Evolutionary conservation across 768 basidiomycete genomes (phyloP).

Genomic region (Boletus reticuloceps): DNA sequence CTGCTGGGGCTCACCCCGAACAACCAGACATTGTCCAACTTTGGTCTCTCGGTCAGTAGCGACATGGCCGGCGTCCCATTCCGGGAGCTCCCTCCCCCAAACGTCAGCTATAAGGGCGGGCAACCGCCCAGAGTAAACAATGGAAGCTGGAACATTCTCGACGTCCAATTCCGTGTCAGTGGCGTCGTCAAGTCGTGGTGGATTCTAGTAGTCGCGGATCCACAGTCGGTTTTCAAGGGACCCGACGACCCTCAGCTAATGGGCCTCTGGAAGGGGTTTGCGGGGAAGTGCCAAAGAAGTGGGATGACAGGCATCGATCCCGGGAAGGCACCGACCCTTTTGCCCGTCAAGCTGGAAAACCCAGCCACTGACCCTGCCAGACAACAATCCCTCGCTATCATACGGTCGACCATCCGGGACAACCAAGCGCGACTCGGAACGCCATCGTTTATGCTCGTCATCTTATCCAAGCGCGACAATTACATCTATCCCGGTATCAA

Average conservation of each 20-base stretch:
- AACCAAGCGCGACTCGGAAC: constrained; percentile 29
- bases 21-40: constrained; percentile 44
- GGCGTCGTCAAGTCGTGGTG: constrained; percentile 58
- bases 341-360: constrained; percentile 19
- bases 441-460: constrained; percentile 67
- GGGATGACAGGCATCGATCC: constrained; percentile 66
- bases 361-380: constrained; percentile 34
- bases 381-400: constrained; percentile 35
- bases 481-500: constrained; percentile 82
- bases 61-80: constrained; percentile 65
- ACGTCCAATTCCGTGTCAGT: constrained; percentile 64
- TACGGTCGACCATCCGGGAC: constrained; percentile 40
- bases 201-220: constrained; percentile 63
- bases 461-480: constrained; percentile 67
- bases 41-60: constrained; percentile 53
- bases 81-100: constrained; percentile 61
- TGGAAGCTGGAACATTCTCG: constrained; percentile 76
- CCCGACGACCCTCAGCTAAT: constrained; percentile 32
- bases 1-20: constrained; percentile 49
- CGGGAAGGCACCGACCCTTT: constrained; percentile 34
- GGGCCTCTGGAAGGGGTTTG: constrained; percentile 51
- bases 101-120: constrained; percentile 52
- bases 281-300: constrained; percentile 50
- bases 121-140: constrained; percentile 42
- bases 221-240: constrained; percentile 35